Evolutionary conservation across 2,329 filamentous ascomycete species (phyloP), one percentile per base, ranked within the genome.

Genomic region (Hortaea werneckii): DNA sequence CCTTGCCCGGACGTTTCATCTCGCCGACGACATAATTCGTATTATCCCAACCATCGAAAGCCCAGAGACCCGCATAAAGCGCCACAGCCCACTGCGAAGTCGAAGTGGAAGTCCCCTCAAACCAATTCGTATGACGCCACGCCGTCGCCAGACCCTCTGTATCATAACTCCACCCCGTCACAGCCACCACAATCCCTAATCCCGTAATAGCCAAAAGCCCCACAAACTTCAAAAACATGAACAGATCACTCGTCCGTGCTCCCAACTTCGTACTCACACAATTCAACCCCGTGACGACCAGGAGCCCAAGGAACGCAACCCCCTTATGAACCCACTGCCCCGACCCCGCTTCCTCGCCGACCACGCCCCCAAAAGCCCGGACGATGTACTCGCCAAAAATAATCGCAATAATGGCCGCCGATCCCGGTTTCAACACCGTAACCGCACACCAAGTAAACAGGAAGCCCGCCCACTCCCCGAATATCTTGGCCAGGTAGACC

Each of bases 321-420:
- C 74, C 77, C 70, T 96, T 98, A 71, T 86, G 88, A 60, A 95
- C 78, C 89, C 90, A 96, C 1, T 81, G 78, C 60, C 79, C 92
- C 45, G 88, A 77, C 26, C 80, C 80, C 58, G 85, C 82, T 2
- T 85, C 85, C 47, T 95, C 87, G 20, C 20, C 20, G 20, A 20
- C 20, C n/a, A 88, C 81, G 6, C 89, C 89, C 48, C 94, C 83
- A 38, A 85, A 76, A 10, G 88, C 89, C 40, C 88, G 78, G 44
- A 95, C 87, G n/a, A 95, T 72, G 62, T 98, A 98, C 67, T 98
- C 92, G 39, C 92, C 92, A 73, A 96, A 95, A 59, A 98, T 95
- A 55, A 98, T 95, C 54, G 90, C 78, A 53, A 98, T 87, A 61
- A 98, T 98, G 50, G 92, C 92, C 7, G 88, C 83, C 35, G 86